These are phyloP conservation scores for Thraustotheca clavata DNA, from an alignment of 352 stramenopile genomes.

Conservation along the genomic window DNA sequence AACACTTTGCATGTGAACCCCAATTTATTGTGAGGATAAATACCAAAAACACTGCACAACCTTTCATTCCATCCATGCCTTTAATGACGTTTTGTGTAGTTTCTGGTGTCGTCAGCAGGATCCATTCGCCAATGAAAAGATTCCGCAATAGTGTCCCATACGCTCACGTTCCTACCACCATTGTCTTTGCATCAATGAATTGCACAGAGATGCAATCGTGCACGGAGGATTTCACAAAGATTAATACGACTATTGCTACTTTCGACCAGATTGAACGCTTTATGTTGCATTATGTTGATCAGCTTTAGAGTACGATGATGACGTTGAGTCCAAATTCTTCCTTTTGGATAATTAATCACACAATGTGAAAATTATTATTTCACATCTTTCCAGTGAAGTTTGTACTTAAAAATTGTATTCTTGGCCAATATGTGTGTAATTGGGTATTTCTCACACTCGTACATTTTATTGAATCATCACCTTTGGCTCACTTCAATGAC, in stretches of 20 bases:
- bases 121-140: neutral
- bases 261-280: neutral
- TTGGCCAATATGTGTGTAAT: too few relatives aligned
- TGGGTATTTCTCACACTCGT: too few relatives aligned
- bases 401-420: neutral
- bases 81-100: constrained; percentile 1
- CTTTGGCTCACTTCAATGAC: neutral
- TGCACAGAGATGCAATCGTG: neutral
- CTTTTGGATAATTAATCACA: neutral
- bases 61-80: too few relatives aligned
- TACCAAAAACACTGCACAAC: neutral
- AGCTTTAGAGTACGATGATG: neutral
- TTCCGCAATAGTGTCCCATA: neutral
- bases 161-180: neutral
- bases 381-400: neutral
- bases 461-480: too few relatives aligned
- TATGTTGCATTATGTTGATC: neutral
- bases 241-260: neutral
- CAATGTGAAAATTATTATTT: neutral
- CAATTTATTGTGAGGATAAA: too few relatives aligned
- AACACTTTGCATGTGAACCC: too few relatives aligned
- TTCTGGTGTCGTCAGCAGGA: constrained; percentile 4
- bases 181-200: neutral
- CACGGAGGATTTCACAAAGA: too few relatives aligned
- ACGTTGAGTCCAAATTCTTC: constrained; percentile 6